Base-by-base conservation (phyloP, 345 rosid species). In the Aethionema arabicum region DNA sequence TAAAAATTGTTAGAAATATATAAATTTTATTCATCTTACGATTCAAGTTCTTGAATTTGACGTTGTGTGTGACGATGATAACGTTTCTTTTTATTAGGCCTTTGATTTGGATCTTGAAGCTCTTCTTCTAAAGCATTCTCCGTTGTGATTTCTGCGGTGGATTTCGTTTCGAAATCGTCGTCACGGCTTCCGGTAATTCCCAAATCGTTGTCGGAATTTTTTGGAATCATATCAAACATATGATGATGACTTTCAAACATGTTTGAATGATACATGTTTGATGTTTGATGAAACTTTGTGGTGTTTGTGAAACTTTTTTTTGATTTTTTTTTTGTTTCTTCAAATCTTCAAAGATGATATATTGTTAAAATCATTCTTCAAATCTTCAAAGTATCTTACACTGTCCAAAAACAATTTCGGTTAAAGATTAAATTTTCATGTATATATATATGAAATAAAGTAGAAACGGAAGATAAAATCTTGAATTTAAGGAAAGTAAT, bases 21-120 rank as follows among this genome's bases (percentile, higher is more conserved):
- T 2, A 14, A 3, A 3, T 0, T 40, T 5, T 35, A n/a, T 2
- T 2, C 27, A 1, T 21, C 88, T 77, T 80, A 92, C 98, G 91
- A 74, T 76, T 92, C 98, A 77, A 92, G 83, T 66, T 92, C 98
- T 59, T 92, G 97, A 72, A 89, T 92, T 77, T 92, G 98, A 33
- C 75, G 91, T 66, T 89, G 98, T 5, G 96, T 92, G 60, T 92
- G 98, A 58, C 98, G 96, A 35, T 85, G 95, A 66, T 83, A 92
- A 69, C 93, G 95, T 79, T 92, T 89, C 82, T 92, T 89, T 74
- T 76, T 87, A 59, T 82, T 86, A 3, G 83, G 77, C 29, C 84
- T 83, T 51, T 85, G 95, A 59, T 44, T 79, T 52, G 93, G 91
- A 63, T 83, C 95, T 40, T 79, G 88, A 48, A 65, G 71, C 51